A percentile compares a stretch with the other conserved stretches of the same genome.
Conservation (phyloP, 169 alveolate species). For the Plasmodium malariae region DNA sequence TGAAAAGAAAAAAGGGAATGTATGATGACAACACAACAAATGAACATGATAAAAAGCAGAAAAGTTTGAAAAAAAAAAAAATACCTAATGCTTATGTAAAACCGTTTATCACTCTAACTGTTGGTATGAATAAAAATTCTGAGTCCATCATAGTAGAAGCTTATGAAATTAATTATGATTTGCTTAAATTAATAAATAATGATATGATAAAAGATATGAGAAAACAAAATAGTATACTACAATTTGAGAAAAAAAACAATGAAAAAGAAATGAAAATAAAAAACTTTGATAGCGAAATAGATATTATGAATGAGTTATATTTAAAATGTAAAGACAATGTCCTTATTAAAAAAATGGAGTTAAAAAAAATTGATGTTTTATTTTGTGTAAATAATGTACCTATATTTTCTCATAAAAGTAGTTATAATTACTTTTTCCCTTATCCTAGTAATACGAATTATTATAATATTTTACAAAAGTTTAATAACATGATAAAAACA, state of each 20-base stretch:
- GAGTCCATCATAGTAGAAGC: slow-evolving; percentile 69
- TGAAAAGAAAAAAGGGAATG: background rate
- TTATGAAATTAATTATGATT: slow-evolving; percentile 73
- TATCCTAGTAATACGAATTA: slow-evolving; percentile 57
- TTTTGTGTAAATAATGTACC: slow-evolving; percentile 75
- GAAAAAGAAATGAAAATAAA: slow-evolving; percentile 64
- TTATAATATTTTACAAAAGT: slow-evolving; percentile 50
- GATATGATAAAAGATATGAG: slow-evolving; percentile 61
- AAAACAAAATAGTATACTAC: slow-evolving; percentile 70
- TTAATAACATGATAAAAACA: slow-evolving; percentile 57
- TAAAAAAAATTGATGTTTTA: slow-evolving; percentile 53
- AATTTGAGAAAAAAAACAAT: slow-evolving; percentile 50
- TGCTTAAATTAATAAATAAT: slow-evolving; percentile 45
- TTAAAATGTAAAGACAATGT: slow-evolving; percentile 67
- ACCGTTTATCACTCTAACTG: slow-evolving; percentile 70
- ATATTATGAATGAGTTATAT: slow-evolving; percentile 73
- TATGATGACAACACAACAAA: background rate
- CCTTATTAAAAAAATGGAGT: slow-evolving; percentile 54
- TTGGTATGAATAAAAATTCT: slow-evolving; percentile 62
- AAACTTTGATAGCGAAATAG: slow-evolving; percentile 64
- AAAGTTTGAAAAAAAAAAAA: slow-evolving; percentile 27
- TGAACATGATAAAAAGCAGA: background rate
- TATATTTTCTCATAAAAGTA: slow-evolving; percentile 62
- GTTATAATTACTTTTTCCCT: slow-evolving; percentile 50
- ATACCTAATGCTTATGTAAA: slow-evolving; percentile 24